Base-by-base conservation (phyloP, 1,284 basidiomycete genomes). In the Ceratobasidium sp. region DNA sequence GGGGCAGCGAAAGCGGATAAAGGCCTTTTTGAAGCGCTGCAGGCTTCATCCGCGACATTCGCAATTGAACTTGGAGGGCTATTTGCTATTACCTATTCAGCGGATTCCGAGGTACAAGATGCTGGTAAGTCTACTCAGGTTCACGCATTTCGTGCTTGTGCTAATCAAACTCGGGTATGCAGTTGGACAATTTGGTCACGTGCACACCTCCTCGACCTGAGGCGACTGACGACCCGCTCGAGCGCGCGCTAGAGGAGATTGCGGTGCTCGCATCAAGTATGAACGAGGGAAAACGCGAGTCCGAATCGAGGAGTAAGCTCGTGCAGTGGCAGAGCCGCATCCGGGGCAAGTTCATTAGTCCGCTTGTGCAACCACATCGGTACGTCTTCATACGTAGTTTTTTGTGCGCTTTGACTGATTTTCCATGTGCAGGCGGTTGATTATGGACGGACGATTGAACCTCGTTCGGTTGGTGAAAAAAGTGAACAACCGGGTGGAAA, bases 341-440 rank as follows among this genome's bases (percentile, higher is more conserved):
- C 80, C 88, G 92, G 54, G 95, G 95, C 31, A 93, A 90, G 79
- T 98, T 98, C 82, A 94, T 96, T 2, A 97, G 95, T 75, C 97
- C 98, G 9, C 86, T 99, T 54, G 98, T 99, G 33, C 98, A 99
- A 82, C 98, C 97, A 19, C 98, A 99, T 85, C 91, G 97, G 87
- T 93, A 77, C 80, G 87, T 64, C 15, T 27, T 31, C 1, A n/a
- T 27, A 6, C 48, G 19, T 45, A 19, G 14, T 44, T 7, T 24
- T 15, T 17, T 19, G 15, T 50, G 27, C 19, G 41, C 48, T 22
- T n/a, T 31, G n/a, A 47, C 19, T 17, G 24, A 24, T n/a, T 29
- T 8, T 17, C 69, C 53, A 9, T 62, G 63, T n/a, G 15, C 75
- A 94, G 93, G 67, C 94, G 89, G 75, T 88, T 96, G 47, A 93